phyloP scores from a whole-genome alignment of 208 protist species.

The Leishmania amazonensis region DNA sequence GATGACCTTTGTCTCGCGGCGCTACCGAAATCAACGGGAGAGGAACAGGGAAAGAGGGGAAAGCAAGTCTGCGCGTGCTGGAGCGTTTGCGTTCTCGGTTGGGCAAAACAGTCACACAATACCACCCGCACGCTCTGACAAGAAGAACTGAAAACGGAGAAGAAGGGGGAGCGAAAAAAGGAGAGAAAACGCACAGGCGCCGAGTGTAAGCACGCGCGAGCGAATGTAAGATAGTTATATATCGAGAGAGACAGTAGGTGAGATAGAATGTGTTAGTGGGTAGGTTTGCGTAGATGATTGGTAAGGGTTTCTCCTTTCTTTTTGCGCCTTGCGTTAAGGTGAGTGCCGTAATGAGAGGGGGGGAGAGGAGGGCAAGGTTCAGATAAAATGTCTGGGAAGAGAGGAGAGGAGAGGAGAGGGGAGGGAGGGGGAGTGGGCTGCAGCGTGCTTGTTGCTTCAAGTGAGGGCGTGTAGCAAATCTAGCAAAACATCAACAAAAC shows the following conservation, averaged over 20 bases:
- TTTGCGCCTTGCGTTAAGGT: background rate
- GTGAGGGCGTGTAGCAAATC: background rate
- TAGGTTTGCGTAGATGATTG: background rate
- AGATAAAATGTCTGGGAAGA: background rate
- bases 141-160: background rate
- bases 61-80: background rate
- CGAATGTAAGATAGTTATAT: background rate
- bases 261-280: background rate
- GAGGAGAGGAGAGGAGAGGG: background rate
- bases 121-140: background rate
- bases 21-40: too few species aligned
- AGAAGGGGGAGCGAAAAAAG: constrained; percentile 12
- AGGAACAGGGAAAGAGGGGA: too few species aligned
- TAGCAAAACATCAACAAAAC: background rate
- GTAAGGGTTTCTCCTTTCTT: background rate
- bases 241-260: too few species aligned
- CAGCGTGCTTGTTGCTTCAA: background rate
- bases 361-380: background rate
- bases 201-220: background rate
- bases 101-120: background rate
- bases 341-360: constrained; percentile 4
- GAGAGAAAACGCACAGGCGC: background rate
- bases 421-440: background rate
- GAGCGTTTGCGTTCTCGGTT: background rate
- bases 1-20: background rate